A percentile compares a stretch with the other conserved stretches of the same genome.
These are phyloP conservation scores for Puya raimondii DNA, from an alignment of 176 grass and related monocot species.

Conservation along the genomic window DNA sequence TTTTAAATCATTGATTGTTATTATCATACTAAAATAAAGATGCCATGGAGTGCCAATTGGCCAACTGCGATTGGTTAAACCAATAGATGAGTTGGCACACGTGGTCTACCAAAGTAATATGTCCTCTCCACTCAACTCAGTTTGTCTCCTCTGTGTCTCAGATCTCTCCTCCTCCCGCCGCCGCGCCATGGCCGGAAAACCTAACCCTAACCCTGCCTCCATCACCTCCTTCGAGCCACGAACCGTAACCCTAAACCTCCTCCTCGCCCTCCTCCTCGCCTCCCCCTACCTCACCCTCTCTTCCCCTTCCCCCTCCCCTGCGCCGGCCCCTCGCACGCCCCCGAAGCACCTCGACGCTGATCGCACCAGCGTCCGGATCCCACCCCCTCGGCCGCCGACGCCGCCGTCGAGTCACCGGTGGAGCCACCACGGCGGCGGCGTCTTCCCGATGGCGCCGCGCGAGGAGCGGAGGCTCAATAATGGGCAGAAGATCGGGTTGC, in stretches of 20 bases:
- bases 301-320: not conserved
- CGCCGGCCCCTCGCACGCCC: too few relatives aligned
- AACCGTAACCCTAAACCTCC: not conserved
- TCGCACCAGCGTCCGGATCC: not conserved
- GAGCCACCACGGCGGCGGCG: not conserved
- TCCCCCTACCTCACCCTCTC: not conserved
- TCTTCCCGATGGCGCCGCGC: not conserved
- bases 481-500: slow-evolving; percentile 1
- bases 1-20: too few relatives aligned
- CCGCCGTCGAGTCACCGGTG: too few relatives aligned
- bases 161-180: not conserved
- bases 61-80: too few relatives aligned
- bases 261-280: not conserved
- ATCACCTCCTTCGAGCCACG: not conserved
- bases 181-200: not conserved
- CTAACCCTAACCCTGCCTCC: not conserved
- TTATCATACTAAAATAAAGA: too few relatives aligned
- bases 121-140: too few relatives aligned
- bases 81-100: too few relatives aligned
- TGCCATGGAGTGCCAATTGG: too few relatives aligned
- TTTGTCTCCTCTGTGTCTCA: not conserved
- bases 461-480: not conserved
- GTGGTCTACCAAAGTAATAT: too few relatives aligned
- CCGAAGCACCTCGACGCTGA: too few relatives aligned
- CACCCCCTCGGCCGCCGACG: not conserved